phyloP scores from a whole-genome alignment of 305 asterid species.

The Solanum hybrid region DNA sequence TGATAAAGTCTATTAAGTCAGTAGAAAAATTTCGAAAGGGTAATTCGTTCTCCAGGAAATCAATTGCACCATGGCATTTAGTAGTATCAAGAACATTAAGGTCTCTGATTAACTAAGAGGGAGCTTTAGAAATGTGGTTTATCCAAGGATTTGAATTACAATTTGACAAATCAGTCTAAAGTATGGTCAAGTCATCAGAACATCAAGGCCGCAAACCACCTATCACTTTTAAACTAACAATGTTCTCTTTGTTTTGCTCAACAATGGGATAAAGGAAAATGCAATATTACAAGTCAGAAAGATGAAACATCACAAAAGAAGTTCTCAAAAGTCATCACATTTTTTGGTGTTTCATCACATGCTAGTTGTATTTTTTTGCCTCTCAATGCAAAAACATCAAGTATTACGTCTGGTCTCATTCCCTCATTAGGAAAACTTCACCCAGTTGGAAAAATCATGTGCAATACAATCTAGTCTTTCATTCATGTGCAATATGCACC shows the following conservation, averaged over 20 bases:
- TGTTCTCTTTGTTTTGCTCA: neutral
- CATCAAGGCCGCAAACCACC: neutral
- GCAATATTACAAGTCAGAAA: neutral
- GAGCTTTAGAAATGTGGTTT: neutral
- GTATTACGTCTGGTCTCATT: neutral
- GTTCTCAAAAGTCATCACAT: too few relatives aligned
- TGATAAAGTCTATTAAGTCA: neutral
- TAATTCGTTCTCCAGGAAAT: neutral
- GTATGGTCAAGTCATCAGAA: neutral
- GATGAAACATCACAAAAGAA: too few relatives aligned
- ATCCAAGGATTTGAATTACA: neutral
- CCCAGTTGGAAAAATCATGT: neutral
- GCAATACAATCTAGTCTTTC: neutral
- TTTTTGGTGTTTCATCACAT: too few relatives aligned
- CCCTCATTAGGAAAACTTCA: neutral
- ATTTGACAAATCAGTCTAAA: neutral
- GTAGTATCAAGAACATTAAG: neutral
- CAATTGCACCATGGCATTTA: neutral
- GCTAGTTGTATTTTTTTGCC: too few relatives aligned
- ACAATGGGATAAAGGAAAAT: neutral
- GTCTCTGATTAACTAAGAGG: neutral
- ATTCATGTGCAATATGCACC: too few relatives aligned
- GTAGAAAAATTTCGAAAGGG: accelerated
- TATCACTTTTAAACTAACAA: neutral
- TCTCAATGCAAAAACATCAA: too few relatives aligned